Base-by-base conservation (phyloP, 2,329 filamentous ascomycete species). In the Geosmithia flava region DNA sequence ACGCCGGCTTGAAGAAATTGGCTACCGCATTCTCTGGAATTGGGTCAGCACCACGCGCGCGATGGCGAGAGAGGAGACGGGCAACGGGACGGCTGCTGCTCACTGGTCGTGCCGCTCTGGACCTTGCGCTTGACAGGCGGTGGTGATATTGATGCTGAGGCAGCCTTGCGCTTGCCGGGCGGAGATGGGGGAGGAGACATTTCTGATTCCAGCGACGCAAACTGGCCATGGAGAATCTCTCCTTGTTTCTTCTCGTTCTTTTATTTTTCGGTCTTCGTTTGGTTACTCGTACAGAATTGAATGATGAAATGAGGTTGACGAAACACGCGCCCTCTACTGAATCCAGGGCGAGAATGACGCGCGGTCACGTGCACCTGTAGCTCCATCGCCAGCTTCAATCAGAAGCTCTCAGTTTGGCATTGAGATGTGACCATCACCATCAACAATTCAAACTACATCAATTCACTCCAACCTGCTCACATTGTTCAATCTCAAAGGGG, bases 1-100 rank as follows among this genome's bases (percentile, higher is more conserved):
- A 96, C 0, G 76, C 62, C 0, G 90, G 90, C 0, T 83, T 95
- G 66, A 97, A 97, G 70, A 97, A 97, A 48, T 77, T 87, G 19
- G 85, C 77, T 1, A 95, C 80, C 1, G 84, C 80, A 51, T 66
- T 79, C 61, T 80, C 83, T 87, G 3, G 11, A 23, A 40, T 43
- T 45, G 37, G 39, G 47, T 60, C 49, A 61, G 54, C 27, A 15
- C 41, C 19, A 19, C 29, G 37, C 20, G 20, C 23, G 20, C 20
- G n/a, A n/a, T n/a, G 19, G 17, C 8, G 47, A 20, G 7, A 15
- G 17, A 2, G 1, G 10, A 2, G 1, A 8, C 2, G 23, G 7
- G 8, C 16, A 8, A 20, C 5, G 17, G 37, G 40, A n/a, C 33
- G 40, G 33, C 33, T 37, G 33, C 33, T 37, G 49, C 68, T 52